These are phyloP conservation scores for Leccinum griseonigrum DNA, from an alignment of 1,284 basidiomycete species.

Conservation along the genomic window DNA sequence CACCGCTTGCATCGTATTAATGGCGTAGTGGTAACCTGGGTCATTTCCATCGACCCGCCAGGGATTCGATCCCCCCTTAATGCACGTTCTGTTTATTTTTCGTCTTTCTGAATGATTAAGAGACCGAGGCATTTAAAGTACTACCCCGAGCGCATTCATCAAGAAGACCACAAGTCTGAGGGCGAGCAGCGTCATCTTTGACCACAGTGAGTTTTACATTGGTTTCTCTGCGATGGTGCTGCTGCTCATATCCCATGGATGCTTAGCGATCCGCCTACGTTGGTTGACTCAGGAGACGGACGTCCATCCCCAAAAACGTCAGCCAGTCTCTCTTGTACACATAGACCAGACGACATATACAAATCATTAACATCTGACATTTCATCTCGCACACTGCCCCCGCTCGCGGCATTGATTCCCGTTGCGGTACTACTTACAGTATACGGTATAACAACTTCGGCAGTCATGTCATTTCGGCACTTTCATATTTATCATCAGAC, in stretches of 20 bases:
- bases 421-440: too few species aligned
- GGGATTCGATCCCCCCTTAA: slow-evolving; percentile 28
- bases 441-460: too few species aligned
- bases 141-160: slow-evolving; percentile 51
- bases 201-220: slow-evolving; percentile 47
- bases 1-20: too few species aligned
- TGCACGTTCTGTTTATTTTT: slow-evolving; percentile 3
- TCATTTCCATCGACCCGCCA: slow-evolving; percentile 58
- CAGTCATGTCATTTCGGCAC: too few species aligned
- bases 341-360: slow-evolving; percentile 56
- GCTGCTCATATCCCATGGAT: neutral
- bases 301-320: slow-evolving; percentile 42
- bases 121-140: slow-evolving; percentile 46
- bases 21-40: too few species aligned
- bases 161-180: slow-evolving; percentile 55
- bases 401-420: too few species aligned
- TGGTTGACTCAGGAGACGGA: slow-evolving; percentile 38
- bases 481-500: too few species aligned
- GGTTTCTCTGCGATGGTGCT: neutral
- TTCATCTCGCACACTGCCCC: too few species aligned
- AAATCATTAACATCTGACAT: too few species aligned
- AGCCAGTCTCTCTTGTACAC: slow-evolving; percentile 51
- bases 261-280: slow-evolving; percentile 40
- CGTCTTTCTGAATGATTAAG: slow-evolving; percentile 38
- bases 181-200: slow-evolving; percentile 49